Conservation (phyloP, 306 rosid species). For the Prosopis cineraria region DNA sequence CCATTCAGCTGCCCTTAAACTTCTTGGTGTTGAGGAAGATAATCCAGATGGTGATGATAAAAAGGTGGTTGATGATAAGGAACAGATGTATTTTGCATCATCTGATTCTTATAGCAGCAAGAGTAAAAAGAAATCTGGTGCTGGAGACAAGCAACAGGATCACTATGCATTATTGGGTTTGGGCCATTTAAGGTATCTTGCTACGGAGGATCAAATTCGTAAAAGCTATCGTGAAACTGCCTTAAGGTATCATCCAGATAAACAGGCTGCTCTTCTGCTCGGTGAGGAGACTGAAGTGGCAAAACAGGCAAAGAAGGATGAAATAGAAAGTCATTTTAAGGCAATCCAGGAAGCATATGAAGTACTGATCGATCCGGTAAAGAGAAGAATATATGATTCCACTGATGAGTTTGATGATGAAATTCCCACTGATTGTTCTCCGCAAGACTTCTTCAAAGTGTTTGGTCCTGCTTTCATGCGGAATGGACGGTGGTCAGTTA, state of each 20-base stretch:
- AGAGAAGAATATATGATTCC: conserved; percentile 94
- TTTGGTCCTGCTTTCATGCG: conserved; percentile 94
- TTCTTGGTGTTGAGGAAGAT: conserved; percentile 66
- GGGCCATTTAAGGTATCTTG: conserved; percentile 90
- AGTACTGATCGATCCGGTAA: conserved; percentile 73
- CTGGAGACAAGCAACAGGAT: conserved; percentile 78
- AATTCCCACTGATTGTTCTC: conserved; percentile 91
- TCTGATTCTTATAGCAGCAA: conserved; percentile 89
- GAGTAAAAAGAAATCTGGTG: conserved; percentile 83
- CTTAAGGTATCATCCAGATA: conserved; percentile 92
- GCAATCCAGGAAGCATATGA: conserved; percentile 93
- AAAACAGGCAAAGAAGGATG: conserved; percentile 81
- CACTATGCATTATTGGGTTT: conserved; percentile 94
- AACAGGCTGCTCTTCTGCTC: conserved; percentile 87
- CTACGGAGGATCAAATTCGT: conserved; percentile 90
- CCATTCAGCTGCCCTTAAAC: conserved; percentile 75
- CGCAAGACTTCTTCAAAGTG: conserved; percentile 91
- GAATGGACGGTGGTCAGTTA: conserved; percentile 94
- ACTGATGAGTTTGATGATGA: conserved; percentile 99
- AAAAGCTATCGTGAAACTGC: conserved; percentile 97
- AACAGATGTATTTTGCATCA: conserved; percentile 56
- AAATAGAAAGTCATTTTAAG: conserved; percentile 89
- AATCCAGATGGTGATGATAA: conserved; percentile 43
- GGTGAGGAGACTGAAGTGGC: conserved; percentile 83
- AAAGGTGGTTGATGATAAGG: conserved; percentile 66